Conservation (phyloP, 2,329 filamentous ascomycete genomes). For the Nannizziopsis arthrosporioides region DNA sequence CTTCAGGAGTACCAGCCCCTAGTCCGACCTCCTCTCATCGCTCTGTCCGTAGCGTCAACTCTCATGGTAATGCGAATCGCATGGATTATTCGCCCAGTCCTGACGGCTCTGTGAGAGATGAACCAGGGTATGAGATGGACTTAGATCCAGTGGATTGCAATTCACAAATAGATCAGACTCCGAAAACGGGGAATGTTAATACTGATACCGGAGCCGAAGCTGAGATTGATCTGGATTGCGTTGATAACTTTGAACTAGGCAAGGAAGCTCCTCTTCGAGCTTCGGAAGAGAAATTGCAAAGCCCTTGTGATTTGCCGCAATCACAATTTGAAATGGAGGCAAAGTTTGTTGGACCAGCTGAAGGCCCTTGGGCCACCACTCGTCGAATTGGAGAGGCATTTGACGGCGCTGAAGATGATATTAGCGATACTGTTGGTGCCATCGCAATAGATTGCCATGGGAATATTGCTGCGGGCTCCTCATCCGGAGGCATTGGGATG, state of each 20-base stretch:
- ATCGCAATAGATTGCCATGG: constrained; percentile 82
- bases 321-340: not conserved
- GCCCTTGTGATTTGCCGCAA: no score
- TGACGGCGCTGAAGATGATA: constrained; percentile 41
- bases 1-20: not conserved
- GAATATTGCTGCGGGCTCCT: constrained; percentile 85
- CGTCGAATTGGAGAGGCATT: not conserved
- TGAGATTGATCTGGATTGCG: not conserved
- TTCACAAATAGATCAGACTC: not conserved
- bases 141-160: not conserved
- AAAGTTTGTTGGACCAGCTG: not conserved
- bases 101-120: constrained; percentile 6
- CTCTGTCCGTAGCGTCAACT: constrained; percentile 5
- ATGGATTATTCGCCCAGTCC: constrained; percentile 1
- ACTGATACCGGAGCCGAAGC: not conserved
- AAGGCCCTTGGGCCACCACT: not conserved
- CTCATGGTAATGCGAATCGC: not conserved
- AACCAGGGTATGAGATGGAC: constrained; percentile 1
- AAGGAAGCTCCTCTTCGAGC: no score
- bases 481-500: constrained; percentile 96
- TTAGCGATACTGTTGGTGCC: constrained; percentile 91
- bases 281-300: no score
- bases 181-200: not conserved
- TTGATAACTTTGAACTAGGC: not conserved
- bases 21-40: constrained; percentile 6